Percentiles rank a stretch among this genome's conserved stretches.
Conservation (phyloP, 1,284 basidiomycete species). For the Melampsora larici-populina region DNA sequence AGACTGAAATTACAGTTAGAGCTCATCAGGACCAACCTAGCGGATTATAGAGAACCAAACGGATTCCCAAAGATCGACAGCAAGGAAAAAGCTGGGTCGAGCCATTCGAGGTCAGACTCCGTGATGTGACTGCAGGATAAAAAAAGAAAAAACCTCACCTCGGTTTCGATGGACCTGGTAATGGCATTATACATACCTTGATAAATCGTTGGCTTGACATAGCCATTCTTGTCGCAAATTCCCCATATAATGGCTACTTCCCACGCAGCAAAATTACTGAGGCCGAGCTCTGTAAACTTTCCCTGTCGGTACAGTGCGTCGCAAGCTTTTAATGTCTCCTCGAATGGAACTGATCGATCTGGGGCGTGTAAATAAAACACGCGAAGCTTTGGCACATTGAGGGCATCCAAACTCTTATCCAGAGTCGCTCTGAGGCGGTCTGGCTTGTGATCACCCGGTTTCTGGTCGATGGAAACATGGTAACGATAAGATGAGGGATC, state of each 20-base stretch:
- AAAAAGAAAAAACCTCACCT: slow-evolving; percentile 54
- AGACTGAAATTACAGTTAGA: too few species aligned
- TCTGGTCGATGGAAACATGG: background rate
- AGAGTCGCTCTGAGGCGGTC: background rate
- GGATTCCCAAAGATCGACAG: slow-evolving; percentile 11
- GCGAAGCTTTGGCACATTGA: slow-evolving; percentile 1
- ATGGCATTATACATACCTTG: slow-evolving; percentile 52
- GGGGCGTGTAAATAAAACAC: slow-evolving; percentile 43
- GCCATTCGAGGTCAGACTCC: background rate
- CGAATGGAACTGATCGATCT: slow-evolving; percentile 29
- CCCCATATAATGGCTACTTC: slow-evolving; percentile 47
- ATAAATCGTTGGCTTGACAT: slow-evolving; percentile 42
- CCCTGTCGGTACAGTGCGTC: slow-evolving; percentile 42
- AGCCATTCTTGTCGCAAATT: slow-evolving; percentile 44
- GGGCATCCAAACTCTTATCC: background rate
- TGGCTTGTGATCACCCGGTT: slow-evolving; percentile 13
- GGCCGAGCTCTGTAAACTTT: slow-evolving; percentile 37
- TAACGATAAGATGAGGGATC: background rate
- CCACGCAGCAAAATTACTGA: slow-evolving; percentile 13
- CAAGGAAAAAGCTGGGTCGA: slow-evolving; percentile 16
- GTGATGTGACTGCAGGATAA: background rate
- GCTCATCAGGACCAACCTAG: background rate
- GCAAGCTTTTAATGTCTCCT: slow-evolving; percentile 33
- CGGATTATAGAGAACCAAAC: slow-evolving; percentile 31
- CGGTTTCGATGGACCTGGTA: slow-evolving; percentile 60